A percentile compares a stretch with the other conserved stretches of the same genome.
Conservation (phyloP, 2,329 filamentous ascomycete species). For the Leptographium lundbergii region DNA sequence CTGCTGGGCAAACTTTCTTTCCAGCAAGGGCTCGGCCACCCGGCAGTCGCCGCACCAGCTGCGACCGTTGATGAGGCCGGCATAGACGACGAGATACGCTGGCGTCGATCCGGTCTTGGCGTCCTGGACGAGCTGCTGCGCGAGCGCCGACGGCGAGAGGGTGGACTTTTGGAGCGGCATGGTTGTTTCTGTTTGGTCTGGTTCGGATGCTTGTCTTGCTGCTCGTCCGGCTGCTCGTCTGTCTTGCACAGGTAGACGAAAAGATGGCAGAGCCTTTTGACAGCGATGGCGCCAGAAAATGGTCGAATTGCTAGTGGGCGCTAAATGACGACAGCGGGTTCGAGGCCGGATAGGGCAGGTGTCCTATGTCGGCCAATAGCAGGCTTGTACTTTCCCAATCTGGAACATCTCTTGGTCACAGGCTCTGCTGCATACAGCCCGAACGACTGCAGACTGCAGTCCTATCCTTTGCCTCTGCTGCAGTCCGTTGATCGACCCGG, state of each 20-base stretch:
- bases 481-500: not conserved
- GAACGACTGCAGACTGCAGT: not conserved
- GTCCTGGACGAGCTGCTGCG: not conserved
- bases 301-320: not conserved
- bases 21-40: not conserved
- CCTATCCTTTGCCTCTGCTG: not conserved
- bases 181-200: not conserved
- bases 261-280: not conserved
- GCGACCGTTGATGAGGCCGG: not conserved
- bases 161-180: not conserved
- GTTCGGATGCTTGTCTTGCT: not conserved
- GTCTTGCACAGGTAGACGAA: not conserved
- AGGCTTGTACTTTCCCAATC: not conserved
- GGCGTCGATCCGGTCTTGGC: not conserved
- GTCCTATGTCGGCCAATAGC: not conserved
- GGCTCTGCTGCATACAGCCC: not conserved
- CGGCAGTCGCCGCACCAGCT: slow-evolving; percentile 5
- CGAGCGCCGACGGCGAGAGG: not conserved
- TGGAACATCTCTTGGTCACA: not conserved
- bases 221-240: not conserved
- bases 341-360: not conserved
- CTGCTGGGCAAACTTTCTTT: not conserved
- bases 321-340: not conserved
- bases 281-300: not conserved
- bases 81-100: not conserved